A percentile compares a stretch with the other conserved stretches of the same genome.
phyloP scores from a whole-genome alignment of 495 filamentous ascomycete species.

The Hypoxylon intermedium region DNA sequence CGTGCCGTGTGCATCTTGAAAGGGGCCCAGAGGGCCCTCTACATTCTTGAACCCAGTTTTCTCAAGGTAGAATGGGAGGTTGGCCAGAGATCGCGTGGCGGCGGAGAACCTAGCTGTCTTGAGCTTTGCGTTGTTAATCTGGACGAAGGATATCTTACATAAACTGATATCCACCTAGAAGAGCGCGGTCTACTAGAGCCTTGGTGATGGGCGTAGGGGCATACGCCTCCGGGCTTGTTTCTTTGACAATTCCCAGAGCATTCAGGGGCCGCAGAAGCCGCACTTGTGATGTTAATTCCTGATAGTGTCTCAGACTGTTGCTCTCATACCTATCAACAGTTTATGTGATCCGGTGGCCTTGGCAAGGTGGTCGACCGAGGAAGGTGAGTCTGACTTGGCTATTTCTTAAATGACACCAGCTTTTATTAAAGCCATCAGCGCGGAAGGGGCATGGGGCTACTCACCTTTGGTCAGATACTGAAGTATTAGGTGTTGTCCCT shows the following conservation, averaged over 20 bases:
- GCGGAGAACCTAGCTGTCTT: slow-evolving; percentile 11
- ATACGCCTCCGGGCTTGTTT: slow-evolving; percentile 55
- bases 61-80: slow-evolving; percentile 31
- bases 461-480: background rate
- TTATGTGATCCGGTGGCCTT: slow-evolving; percentile 14
- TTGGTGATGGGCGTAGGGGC: slow-evolving; percentile 52
- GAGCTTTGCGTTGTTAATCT: slow-evolving; percentile 8
- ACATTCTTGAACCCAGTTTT: slow-evolving; percentile 30
- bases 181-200: slow-evolving; percentile 34
- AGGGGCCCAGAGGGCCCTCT: slow-evolving; percentile 18
- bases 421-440: slow-evolving; percentile 19
- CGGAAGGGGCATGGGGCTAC: slow-evolving; percentile 28
- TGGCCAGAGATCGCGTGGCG: slow-evolving; percentile 14
- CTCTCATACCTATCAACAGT: slow-evolving; percentile 21
- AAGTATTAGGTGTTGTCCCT: background rate
- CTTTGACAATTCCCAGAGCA: slow-evolving; percentile 55
- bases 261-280: slow-evolving; percentile 53
- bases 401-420: slow-evolving; percentile 27
- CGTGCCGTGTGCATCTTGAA: slow-evolving; percentile 29
- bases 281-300: slow-evolving; percentile 1
- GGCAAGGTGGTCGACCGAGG: slow-evolving; percentile 16
- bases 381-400: slow-evolving; percentile 14
- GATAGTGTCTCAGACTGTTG: background rate
- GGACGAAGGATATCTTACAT: slow-evolving; percentile 39
- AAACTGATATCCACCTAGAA: slow-evolving; percentile 34